Evolutionary conservation across 495 filamentous ascomycete species (phyloP), one percentile per base, ranked within the genome.

Genomic region (Halenospora varia): DNA sequence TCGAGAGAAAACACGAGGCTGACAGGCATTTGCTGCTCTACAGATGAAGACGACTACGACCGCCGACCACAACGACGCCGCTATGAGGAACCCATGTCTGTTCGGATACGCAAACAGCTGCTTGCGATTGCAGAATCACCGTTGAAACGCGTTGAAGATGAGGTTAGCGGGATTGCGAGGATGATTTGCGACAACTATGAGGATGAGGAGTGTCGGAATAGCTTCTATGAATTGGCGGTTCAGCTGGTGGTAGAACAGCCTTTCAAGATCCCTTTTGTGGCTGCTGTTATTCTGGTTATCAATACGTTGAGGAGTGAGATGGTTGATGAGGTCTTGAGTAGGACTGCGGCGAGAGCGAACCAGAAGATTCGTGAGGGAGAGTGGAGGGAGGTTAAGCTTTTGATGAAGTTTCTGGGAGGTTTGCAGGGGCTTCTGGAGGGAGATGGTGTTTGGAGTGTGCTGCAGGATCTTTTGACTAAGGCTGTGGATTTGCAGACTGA

Each of bases 261-360:
- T 0, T 86, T 99, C 71, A 97, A 97, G 74, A 93, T 91, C 51
- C 95, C 94, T 1, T 97, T 96, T 68, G 78, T 94, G 51, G 92
- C 91, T 24, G 88, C 87, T 22, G 83, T 92, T 2, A 77, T 92
- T 24, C 76, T 96, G 48, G 80, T 88, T 45, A 76, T 83, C 56
- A 94, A 97, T 72, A 77, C 79, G 29, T 71, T 86, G 57, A 89
- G 88, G 54, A 55, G 59, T 46, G 88, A 93, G 59, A 74, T 94
- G 35, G 79, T 84, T 24, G 74, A 78, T 41, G 82, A 92, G 47
- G 67, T 93, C 13, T 70, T 97, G 26, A 75, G 69, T 35, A 83
- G 81, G 63, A 77, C 85, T 44, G 79, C 77, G 2, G 70, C 66
- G 23, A 72, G 73, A 35, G 68, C 84, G 41, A 85, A 93, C 63